Conservation (phyloP, 2,329 filamentous ascomycete species). For the Pyrenophora graminea region DNA sequence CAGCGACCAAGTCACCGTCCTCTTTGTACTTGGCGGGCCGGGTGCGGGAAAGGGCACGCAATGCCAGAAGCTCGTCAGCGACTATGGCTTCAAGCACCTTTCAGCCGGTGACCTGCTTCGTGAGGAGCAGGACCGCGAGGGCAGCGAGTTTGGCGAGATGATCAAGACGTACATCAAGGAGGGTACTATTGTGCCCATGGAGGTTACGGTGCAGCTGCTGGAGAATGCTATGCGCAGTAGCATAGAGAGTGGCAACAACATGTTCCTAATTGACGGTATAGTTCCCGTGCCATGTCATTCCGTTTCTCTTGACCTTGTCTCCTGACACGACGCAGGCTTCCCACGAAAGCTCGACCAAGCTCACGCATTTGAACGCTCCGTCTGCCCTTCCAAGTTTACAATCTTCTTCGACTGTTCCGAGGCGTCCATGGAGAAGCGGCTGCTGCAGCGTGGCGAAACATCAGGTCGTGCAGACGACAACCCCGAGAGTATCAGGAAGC, state of each 20-base stretch:
- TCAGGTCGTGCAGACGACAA: constrained; percentile 93
- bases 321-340: constrained; percentile 63
- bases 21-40: constrained; percentile 95
- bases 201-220: constrained; percentile 89
- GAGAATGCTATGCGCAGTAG: constrained; percentile 87
- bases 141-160: constrained; percentile 86
- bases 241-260: constrained; percentile 62
- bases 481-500: constrained; percentile 91
- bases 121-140: constrained; percentile 85
- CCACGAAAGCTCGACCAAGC: constrained; percentile 98
- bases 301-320: too few species aligned
- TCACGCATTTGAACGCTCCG: constrained; percentile 85
- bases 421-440: constrained; percentile 78
- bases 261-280: constrained; percentile 73
- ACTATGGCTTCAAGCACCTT: constrained; percentile 91
- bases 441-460: constrained; percentile 90
- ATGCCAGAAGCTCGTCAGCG: constrained; percentile 81
- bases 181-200: constrained; percentile 97
- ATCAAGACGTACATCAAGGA: constrained; percentile 94
- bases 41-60: constrained; percentile 97
- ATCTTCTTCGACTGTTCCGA: constrained; percentile 96
- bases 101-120: constrained; percentile 92
- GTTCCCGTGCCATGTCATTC: not conserved
- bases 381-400: constrained; percentile 82
- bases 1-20: constrained; percentile 77